Conservation (phyloP, 257 asterid species). For the Jasminum sambac region DNA sequence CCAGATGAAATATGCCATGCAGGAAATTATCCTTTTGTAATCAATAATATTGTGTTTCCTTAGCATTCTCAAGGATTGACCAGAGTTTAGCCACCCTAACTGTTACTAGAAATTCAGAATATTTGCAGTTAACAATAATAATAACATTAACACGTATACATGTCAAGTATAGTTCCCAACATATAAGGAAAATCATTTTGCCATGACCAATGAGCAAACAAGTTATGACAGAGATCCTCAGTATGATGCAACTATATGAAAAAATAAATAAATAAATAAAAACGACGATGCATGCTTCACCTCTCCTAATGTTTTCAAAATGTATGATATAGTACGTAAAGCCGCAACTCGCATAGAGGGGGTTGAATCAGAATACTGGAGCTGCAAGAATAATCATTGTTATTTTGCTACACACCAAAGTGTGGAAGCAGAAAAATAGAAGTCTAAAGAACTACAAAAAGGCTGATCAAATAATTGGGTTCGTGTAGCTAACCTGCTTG, state of each 20-base stretch:
- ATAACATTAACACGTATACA: not conserved
- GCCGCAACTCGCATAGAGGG: conserved; percentile 91
- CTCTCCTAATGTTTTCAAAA: conserved; percentile 92
- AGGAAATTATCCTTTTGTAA: not conserved
- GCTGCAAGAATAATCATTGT: conserved; percentile 58
- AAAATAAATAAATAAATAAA: too few relatives aligned
- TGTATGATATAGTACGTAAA: conserved; percentile 76
- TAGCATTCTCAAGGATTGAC: conserved; percentile 5
- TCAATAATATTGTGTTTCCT: not conserved
- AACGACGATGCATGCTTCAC: conserved; percentile 56
- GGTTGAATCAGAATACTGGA: conserved; percentile 74
- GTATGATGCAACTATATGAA: conserved; percentile 22
- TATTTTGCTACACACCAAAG: conserved; percentile 26
- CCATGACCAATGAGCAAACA: conserved; percentile 15
- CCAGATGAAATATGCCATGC: not conserved
- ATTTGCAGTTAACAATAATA: conserved; percentile 11
- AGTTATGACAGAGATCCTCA: conserved; percentile 12
- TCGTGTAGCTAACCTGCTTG: conserved; percentile 69
- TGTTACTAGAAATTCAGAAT: conserved; percentile 5
- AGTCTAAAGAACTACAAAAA: conserved; percentile 6
- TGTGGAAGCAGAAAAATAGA: conserved; percentile 13
- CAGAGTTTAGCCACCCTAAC: conserved; percentile 13
- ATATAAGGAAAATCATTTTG: conserved; percentile 3
- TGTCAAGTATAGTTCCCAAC: conserved; percentile 9
- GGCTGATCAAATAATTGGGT: conserved; percentile 25